phyloP scores from a whole-genome alignment of 2,329 filamentous ascomycete genomes.

The Aspergillus tamarii region DNA sequence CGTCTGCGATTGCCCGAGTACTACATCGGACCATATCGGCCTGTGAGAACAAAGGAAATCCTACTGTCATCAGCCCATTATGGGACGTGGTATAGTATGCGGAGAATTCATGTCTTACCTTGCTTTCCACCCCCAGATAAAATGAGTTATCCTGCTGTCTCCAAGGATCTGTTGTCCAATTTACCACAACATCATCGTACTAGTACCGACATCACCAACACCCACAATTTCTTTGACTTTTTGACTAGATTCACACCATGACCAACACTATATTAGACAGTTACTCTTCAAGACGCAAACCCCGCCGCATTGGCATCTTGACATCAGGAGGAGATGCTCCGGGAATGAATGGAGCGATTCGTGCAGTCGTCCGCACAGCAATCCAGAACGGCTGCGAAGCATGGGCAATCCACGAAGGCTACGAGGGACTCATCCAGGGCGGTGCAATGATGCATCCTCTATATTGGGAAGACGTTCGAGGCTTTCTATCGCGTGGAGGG shows the following conservation, averaged over 20 bases:
- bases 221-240: neutral
- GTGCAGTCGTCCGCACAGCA: constrained; percentile 87
- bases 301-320: constrained; percentile 81
- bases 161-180: neutral
- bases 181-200: neutral
- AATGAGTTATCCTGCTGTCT: neutral
- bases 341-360: constrained; percentile 90
- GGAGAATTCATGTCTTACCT: neutral
- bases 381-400: constrained; percentile 81
- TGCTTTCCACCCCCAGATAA: neutral
- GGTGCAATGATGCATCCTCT: constrained; percentile 86
- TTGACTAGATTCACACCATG: neutral
- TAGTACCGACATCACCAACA: neutral
- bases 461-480: constrained; percentile 90
- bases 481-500: constrained; percentile 90
- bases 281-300: constrained; percentile 45
- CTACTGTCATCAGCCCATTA: neutral
- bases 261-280: neutral
- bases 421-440: constrained; percentile 90
- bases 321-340: constrained; percentile 93
- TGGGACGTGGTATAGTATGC: neutral
- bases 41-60: neutral
- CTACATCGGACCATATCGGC: constrained; percentile 4
- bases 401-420: constrained; percentile 87
- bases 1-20: neutral